Evolutionary conservation across 176 grass and related monocot species (phyloP), one percentile per base, ranked within the genome.

Genomic region (Eleusine indica): DNA sequence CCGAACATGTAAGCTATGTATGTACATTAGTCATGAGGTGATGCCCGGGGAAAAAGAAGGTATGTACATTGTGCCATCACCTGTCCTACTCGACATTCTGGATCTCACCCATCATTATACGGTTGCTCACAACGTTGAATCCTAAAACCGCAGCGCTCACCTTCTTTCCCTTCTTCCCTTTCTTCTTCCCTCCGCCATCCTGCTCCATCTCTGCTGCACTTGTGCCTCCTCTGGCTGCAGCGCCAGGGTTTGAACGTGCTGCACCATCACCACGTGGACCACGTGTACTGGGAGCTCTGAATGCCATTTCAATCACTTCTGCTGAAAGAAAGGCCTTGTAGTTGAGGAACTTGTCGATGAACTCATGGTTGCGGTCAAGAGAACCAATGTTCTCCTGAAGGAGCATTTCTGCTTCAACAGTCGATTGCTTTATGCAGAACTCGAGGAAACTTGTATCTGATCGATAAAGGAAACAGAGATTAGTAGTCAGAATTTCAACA

Each of bases 31-130:
- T 70, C 66, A 75, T 66, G 68, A 7, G 75, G 44, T 79, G 52
- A 70, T 81, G 79, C 69, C 79, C 49, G 3, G 3, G 7, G 1
- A 41, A 40, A 51, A 42, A 11, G 21, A 4, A 22, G 73, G 66
- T 94, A 94, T 97, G 75, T 97, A 97, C 90, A 94, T 30, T 28
- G 53, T 52, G 41, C 49, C 71, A 35, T 47, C n/a, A 9, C 82
- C 72, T 58, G 44, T 41, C 41, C 86, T 88, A 95, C 30, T 91
- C 80, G 3, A 78, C 62, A 19, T 83, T 94, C 87, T 99, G 97
- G 81, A 99, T 99, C 85, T 99, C 97, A 12, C 97, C 97, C 97
- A 89, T 96, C 97, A 99, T 99, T 67, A 96, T 96, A 48, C 97
- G 91, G 91, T 94, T 99, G 77, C 97, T 99, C 61, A 96, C 93